A percentile compares a stretch with the other conserved stretches of the same genome.
Conservation (phyloP, 2,329 filamentous ascomycete species). For the Colletotrichum navitas region DNA sequence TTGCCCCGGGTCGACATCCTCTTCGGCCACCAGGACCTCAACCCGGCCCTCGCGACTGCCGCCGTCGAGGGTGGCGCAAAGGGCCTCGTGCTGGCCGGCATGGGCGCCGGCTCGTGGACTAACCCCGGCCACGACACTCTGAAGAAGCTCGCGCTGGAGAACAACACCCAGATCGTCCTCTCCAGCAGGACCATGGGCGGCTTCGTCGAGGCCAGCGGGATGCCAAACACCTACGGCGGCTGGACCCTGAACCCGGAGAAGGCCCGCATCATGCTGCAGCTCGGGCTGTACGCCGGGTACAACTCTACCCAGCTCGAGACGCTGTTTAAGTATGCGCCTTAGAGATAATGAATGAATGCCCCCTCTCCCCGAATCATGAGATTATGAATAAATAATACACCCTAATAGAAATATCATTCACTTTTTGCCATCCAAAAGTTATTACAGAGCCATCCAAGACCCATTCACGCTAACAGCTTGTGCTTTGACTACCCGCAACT, state of each 20-base stretch:
- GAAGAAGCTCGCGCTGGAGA: slow-evolving; percentile 57
- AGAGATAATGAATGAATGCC: not conserved
- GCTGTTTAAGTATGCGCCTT: slow-evolving; percentile 39
- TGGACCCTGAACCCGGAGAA: slow-evolving; percentile 67
- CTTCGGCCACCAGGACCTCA: slow-evolving; percentile 67
- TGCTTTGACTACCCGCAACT: not conserved
- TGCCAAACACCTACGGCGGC: slow-evolving; percentile 59
- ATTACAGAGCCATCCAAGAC: not conserved
- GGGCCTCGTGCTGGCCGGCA: slow-evolving; percentile 68
- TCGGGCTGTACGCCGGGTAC: slow-evolving; percentile 48
- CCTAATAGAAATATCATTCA: slow-evolving; percentile 2
- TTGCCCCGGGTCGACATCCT: slow-evolving; percentile 69
- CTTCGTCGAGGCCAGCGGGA: slow-evolving; percentile 58
- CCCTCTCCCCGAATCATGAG: not conserved
- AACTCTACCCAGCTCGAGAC: slow-evolving; percentile 32
- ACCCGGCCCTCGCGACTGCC: slow-evolving; percentile 60
- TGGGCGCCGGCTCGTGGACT: slow-evolving; percentile 66
- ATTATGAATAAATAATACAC: slow-evolving; percentile 16
- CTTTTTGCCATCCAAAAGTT: not conserved
- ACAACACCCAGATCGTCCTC: slow-evolving; percentile 62
- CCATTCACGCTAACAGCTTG: not conserved
- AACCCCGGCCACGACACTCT: slow-evolving; percentile 55
- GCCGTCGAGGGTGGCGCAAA: slow-evolving; percentile 63
- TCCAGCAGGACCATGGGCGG: slow-evolving; percentile 66
- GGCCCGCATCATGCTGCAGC: slow-evolving; percentile 64